Evolutionary conservation across 495 filamentous ascomycete species (phyloP).

Genomic region (Pyronema omphalodes): DNA sequence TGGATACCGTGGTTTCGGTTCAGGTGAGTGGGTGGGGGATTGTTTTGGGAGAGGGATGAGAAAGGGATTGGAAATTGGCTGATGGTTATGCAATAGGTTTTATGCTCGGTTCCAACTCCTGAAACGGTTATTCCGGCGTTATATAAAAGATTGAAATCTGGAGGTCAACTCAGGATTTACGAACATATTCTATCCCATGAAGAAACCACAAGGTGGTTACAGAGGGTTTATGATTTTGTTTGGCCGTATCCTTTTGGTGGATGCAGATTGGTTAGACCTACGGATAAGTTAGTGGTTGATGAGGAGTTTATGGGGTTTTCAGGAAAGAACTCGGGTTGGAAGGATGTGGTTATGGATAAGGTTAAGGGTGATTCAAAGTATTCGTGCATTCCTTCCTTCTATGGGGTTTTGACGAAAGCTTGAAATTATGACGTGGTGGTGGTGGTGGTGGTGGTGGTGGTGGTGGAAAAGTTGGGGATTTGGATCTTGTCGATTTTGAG

Average conservation of each 20-base stretch:
- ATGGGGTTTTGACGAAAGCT: slow-evolving; percentile 5
- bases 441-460: too few relatives aligned
- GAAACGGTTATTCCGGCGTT: not conserved
- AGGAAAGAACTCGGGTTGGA: slow-evolving; percentile 1
- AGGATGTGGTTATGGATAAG: slow-evolving; percentile 5
- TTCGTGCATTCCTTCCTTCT: not conserved
- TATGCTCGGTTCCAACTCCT: slow-evolving; percentile 5
- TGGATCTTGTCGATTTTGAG: too few relatives aligned
- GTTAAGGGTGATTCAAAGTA: slow-evolving; percentile 7
- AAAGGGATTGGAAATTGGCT: not conserved
- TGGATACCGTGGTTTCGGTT: slow-evolving; percentile 5
- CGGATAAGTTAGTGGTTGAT: slow-evolving; percentile 2
- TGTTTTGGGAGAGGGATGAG: not conserved
- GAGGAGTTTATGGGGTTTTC: slow-evolving; percentile 8
- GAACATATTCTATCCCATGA: slow-evolving; percentile 6
- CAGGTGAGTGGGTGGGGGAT: not conserved
- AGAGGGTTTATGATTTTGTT: slow-evolving; percentile 7
- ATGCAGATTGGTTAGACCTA: slow-evolving; percentile 5
- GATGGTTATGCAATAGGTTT: not conserved
- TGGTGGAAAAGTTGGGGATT: too few relatives aligned
- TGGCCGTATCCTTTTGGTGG: slow-evolving; percentile 8
- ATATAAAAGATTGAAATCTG: slow-evolving; percentile 1
- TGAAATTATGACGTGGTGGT: not conserved
- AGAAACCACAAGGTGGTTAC: slow-evolving; percentile 1
- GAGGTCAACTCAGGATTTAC: slow-evolving; percentile 6